Evolutionary conservation across 352 stramenopile genomes (phyloP), one percentile per base, ranked within the genome.

Genomic region (Phytopythium delawarense): DNA sequence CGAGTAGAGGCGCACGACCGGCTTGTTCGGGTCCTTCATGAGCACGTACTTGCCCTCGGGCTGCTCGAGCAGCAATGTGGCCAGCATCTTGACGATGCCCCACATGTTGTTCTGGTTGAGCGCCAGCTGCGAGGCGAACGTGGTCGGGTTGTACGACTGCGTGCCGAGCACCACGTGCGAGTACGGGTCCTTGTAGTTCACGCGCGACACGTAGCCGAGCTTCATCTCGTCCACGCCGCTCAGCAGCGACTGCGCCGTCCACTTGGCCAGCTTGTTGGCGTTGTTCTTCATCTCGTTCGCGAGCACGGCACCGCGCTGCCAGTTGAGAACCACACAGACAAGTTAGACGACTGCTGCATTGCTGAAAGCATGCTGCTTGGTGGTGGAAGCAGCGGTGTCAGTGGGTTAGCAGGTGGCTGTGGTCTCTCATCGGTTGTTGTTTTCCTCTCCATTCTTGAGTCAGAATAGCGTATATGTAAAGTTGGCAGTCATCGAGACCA

Each of bases 241-340:
- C 61, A 99, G 77, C 21, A 99, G 76, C 20, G 94, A 94, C 79
- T 99, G 95, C 20, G 96, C 96, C 23, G 95, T 99, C 96, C 96
- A 99, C 76, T 98, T 98, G 57, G 96, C 96, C 51, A 99, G 73
- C 76, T 99, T 99, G 84, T 87, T 98, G 45, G 90, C 92, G 75
- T 99, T 99, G 81, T 99, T 99, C 90, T 99, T 99, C 53, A 99
- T 82, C 78, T 99, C 97, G 59, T 96, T 98, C 6, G 96, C 96
- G 32, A 99, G 74, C 28, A 99, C 96, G 45, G 96, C 94, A 74
- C 97, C 97, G 62, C 93, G 86, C 84, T 99, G 79, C 39, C 72
- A 71, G 28, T 40, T 46, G 64, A 56, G 23, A 64, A 61, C 1
- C 16, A 32, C 16, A 59, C 64, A 57, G 57, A 42, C 28, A 45